A percentile compares a stretch with the other conserved stretches of the same genome.
These are phyloP conservation scores for Tylopilus sp. DNA, from an alignment of 768 basidiomycete species.

Conservation along the genomic window DNA sequence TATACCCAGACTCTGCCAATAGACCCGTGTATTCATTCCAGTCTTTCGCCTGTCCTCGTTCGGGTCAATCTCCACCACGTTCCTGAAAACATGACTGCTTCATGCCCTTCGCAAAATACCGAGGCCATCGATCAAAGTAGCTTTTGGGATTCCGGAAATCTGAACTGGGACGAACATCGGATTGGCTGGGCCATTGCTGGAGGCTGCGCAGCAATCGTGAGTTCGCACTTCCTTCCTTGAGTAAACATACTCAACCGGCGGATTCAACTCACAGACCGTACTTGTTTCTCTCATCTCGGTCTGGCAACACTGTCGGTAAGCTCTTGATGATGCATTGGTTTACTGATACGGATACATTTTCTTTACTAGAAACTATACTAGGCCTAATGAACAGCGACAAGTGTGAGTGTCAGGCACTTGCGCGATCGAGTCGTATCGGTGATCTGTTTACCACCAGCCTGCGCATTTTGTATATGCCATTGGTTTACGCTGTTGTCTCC, in stretches of 20 bases:
- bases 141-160: conserved; percentile 55
- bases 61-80: neutral
- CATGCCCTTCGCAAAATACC: conserved; percentile 53
- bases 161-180: conserved; percentile 59
- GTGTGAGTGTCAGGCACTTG: conserved; percentile 45
- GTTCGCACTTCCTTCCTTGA: conserved; percentile 20
- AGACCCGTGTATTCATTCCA: conserved; percentile 8
- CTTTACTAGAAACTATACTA: conserved; percentile 62
- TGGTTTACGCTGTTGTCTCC: conserved; percentile 75
- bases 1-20: conserved; percentile 2
- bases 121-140: conserved; percentile 50
- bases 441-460: conserved; percentile 39
- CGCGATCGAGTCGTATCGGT: neutral
- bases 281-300: conserved; percentile 57
- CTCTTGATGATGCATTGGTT: neutral
- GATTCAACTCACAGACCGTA: conserved; percentile 45
- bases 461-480: conserved; percentile 84
- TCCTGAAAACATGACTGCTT: conserved; percentile 17
- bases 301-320: conserved; percentile 61
- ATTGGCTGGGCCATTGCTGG: conserved; percentile 77
- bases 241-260: neutral
- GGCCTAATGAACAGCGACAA: conserved; percentile 72
- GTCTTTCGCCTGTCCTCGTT: neutral
- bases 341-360: neutral
- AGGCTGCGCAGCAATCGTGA: conserved; percentile 51